Base-by-base conservation (phyloP, 208 protist genomes). In the Herpetomonas samuelpessoai region DNA sequence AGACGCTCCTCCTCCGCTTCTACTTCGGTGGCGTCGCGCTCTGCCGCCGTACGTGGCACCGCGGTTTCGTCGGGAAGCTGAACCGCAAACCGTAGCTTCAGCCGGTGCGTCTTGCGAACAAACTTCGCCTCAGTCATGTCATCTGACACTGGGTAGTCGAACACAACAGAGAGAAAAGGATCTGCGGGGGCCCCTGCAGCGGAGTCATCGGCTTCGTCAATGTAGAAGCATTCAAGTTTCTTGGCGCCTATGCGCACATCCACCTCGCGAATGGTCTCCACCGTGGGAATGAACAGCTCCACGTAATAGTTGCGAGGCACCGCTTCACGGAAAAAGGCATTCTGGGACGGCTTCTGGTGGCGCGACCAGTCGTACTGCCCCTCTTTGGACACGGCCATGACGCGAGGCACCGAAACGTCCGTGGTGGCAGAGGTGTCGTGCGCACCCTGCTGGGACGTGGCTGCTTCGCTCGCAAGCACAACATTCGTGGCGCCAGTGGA, bases 91-190 rank as follows among this genome's bases (percentile, higher is more conserved):
- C 51, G 65, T 61, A 95, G 50, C 52, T 74, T 74, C 30, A 96
- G 70, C 48, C 71, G 56, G 24, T 72, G 63, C 26, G 62, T 85
- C 52, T 90, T 90, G 55, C 71, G 64, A n/a, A 93, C 58, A 74
- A 92, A 96, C 59, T 86, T 89, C 18, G 91, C 88, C 27, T 74
- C 54, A 10, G 57, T 28, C 21, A 75, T 55, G 10, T 93, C 84
- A 21, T 88, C 74, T n/a, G 62, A 69, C 50, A 95, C 74, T 2
- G 88, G 91, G 67, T 89, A 96, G 56, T 84, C 81, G 25, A 96
- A 73, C 3, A 75, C 71, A 12, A 84, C 73, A 0, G 53, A 65
- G 41, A 92, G 65, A 62, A 93, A 91, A 0, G 86, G 76, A 7
- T 29, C 62, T 21, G 30, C 44, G 9, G 29, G 46, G 25, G 57